phyloP scores from a whole-genome alignment of 2,329 filamentous ascomycete species.

The Alternaria novae-zelandiae region DNA sequence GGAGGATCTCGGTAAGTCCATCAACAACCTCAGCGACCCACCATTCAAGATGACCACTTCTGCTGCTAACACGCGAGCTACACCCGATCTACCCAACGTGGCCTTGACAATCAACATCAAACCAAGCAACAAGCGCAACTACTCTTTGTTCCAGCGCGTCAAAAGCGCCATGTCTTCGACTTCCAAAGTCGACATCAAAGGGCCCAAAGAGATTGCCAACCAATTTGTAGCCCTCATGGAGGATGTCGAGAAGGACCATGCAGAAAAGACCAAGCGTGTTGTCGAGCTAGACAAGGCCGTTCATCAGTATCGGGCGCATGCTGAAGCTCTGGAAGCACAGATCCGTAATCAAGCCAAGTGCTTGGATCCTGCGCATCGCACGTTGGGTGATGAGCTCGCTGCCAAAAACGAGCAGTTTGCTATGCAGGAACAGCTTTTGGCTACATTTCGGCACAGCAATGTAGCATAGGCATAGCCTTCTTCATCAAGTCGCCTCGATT shows the following conservation, averaged over 20 bases:
- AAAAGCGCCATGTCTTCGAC: constrained; percentile 7
- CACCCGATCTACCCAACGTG: not conserved
- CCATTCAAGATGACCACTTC: not conserved
- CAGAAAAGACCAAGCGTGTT: not conserved
- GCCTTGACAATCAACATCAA: constrained; percentile 18
- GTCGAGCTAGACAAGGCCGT: not conserved
- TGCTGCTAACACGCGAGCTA: not conserved
- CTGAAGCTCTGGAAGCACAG: not conserved
- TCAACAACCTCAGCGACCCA: not conserved
- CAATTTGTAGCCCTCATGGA: constrained; percentile 14
- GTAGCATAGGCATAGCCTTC: not conserved
- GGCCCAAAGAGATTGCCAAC: constrained; percentile 5
- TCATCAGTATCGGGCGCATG: not conserved
- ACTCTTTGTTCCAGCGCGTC: constrained; percentile 13
- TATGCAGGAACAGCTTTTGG: constrained; percentile 9
- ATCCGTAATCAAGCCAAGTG: not conserved
- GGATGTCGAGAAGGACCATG: not conserved
- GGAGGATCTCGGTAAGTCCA: not conserved
- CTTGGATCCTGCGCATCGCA: constrained; percentile 2
- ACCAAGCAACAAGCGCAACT: constrained; percentile 1
- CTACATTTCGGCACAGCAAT: not conserved
- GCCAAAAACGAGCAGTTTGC: constrained; percentile 8
- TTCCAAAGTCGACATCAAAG: constrained; percentile 15
- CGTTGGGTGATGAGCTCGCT: constrained; percentile 15
- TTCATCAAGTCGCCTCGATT: not conserved